Conservation (phyloP, 257 asterid genomes). For the Capsicum pubescens region DNA sequence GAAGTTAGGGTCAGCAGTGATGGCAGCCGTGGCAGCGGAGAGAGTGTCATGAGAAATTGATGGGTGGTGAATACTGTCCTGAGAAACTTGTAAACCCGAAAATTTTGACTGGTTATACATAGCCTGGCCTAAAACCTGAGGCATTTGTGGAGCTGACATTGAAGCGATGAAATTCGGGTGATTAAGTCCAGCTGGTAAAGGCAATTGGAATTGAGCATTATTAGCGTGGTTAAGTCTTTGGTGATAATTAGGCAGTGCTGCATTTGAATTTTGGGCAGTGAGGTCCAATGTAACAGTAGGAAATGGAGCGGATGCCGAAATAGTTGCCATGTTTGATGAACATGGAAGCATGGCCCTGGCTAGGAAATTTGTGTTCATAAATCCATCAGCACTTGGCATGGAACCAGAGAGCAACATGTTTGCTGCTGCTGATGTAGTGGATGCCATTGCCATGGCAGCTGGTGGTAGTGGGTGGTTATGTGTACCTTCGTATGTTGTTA, state of each 20-base stretch:
- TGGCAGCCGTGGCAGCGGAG: constrained; percentile 82
- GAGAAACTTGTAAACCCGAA: constrained; percentile 77
- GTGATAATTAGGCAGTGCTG: constrained; percentile 41
- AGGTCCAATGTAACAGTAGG: constrained; percentile 95
- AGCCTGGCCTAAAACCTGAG: constrained; percentile 61
- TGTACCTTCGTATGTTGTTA: constrained; percentile 87
- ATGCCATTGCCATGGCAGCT: constrained; percentile 98
- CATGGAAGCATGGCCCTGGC: constrained; percentile 75
- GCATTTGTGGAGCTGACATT: constrained; percentile 38
- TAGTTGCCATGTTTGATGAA: constrained; percentile 85
- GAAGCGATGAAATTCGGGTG: constrained; percentile 34
- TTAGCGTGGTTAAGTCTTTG: constrained; percentile 45
- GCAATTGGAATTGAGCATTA: constrained; percentile 55
- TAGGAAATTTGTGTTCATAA: constrained; percentile 76
- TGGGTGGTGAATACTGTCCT: constrained; percentile 28
- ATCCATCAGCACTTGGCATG: constrained; percentile 81
- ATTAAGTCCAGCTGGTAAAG: constrained; percentile 46
- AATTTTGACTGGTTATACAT: constrained; percentile 78
- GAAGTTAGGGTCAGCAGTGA: constrained; percentile 86
- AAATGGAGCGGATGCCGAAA: constrained; percentile 96
- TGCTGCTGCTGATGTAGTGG: constrained; percentile 93
- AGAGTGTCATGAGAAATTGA: constrained; percentile 60
- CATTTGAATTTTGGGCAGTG: constrained; percentile 58
- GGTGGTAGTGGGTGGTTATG: constrained; percentile 98
- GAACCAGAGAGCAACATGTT: constrained; percentile 92